phyloP scores from a whole-genome alignment of 805 yeast species.

The Yamadazyma tumulicola region DNA sequence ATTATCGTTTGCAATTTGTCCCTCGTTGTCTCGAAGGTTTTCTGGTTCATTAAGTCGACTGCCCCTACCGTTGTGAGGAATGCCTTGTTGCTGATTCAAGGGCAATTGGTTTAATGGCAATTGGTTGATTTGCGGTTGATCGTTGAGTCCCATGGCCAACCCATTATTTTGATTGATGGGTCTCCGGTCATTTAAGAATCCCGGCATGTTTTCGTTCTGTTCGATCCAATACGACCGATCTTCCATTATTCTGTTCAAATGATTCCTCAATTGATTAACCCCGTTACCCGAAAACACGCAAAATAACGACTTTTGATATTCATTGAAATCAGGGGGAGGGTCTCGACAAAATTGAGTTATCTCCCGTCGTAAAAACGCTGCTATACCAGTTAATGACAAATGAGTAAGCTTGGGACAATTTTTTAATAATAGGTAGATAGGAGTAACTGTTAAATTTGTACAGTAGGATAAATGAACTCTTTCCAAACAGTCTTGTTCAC shows the following conservation, averaged over 20 bases:
- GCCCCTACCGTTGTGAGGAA: constrained; percentile 2
- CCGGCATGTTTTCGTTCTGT: constrained; percentile 22
- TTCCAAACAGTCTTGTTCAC: constrained; percentile 78
- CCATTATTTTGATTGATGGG: constrained; percentile 3
- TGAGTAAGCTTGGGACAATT: constrained; percentile 87
- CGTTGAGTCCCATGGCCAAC: background rate
- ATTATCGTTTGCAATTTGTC: background rate
- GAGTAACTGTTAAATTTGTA: constrained; percentile 70
- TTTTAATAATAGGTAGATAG: constrained; percentile 69
- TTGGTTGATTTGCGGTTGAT: background rate
- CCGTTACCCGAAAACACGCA: constrained; percentile 95
- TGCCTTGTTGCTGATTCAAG: background rate
- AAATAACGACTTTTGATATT: constrained; percentile 77
- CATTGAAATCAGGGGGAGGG: constrained; percentile 89
- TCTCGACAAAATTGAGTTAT: constrained; percentile 83
- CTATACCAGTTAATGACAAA: constrained; percentile 85
- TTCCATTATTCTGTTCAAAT: constrained; percentile 49
- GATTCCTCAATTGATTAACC: constrained; percentile 69
- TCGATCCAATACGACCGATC: constrained; percentile 31
- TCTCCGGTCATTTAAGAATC: constrained; percentile 20
- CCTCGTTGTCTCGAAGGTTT: constrained; percentile 4
- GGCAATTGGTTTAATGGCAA: too few species aligned
- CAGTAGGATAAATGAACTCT: constrained; percentile 93
- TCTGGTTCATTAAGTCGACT: background rate
- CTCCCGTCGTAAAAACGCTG: constrained; percentile 83